Base-by-base conservation (phyloP, 2,329 filamentous ascomycete species). In the Paraconiothyrium sp. region DNA sequence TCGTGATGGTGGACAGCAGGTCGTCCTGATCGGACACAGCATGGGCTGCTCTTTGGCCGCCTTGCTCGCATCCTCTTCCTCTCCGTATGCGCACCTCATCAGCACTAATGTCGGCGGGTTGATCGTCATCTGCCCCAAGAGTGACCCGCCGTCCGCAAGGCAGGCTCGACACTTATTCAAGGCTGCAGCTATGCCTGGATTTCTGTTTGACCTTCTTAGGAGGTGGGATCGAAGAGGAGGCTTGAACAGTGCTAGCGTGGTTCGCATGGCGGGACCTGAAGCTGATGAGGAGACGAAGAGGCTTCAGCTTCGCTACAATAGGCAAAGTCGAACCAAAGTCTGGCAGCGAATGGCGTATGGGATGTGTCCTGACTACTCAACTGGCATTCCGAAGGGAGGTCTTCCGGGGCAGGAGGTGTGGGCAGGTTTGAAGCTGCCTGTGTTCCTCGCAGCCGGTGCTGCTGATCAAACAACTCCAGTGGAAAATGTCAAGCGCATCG, bases 11-110 rank as follows among this genome's bases (percentile, higher is more conserved):
- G 83, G 82, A 0, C 93, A 97, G 76, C 86, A 88, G 3, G 86
- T 97, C 14, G 85, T 97, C 22, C 78, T 97, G 34, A 87, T 98
- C 61, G 93, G 90, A 1, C 95, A 99, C 74, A 97, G 93, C 75
- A 91, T 97, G 87, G 95, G 95, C 7, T 93, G 91, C 61, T 91
- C 91, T 3, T 82, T 97, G 22, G 88, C 90, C 6, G 89, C 92
- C 30, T 81, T 90, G 16, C 82, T 98, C 55, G 90, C 92, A 10
- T 89, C 88, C 0, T 81, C 83, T 2, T 79, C 84, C 65, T 87
- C 85, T 1, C 78, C 84, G 1, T 81, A 88, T 61, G 81, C 78
- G 24, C 82, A 83, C 30, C 76, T 81, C 1, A 71, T 92, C n/a
- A 82, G 86, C 35, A 78, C 88, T 10, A 83, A 92, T 71, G 85